Evolutionary conservation across 441 rosid genomes (phyloP), one percentile per base, ranked within the genome.

Genomic region (Hura crepitans): DNA sequence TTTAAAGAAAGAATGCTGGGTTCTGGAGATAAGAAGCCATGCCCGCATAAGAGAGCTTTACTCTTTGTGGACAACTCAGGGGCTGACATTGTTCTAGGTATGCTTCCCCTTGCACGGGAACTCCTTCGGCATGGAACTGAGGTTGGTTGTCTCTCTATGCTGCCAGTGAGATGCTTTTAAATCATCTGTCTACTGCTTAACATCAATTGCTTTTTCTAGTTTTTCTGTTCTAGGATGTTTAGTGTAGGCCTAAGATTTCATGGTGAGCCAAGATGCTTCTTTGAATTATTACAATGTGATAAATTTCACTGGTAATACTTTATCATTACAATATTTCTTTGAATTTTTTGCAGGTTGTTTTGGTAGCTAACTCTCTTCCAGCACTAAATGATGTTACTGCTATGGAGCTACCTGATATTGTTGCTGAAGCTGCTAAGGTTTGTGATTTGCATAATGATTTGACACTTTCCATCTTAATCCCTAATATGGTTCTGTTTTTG

Each of bases 351-450:
- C 81, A 95, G 99, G 99, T 95, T 76, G 97, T 95, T 79, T 81
- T 95, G 81, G 97, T 92, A 68, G 99, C 95, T 43, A 95, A 95
- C 78, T 92, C 99, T 55, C 97, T 89, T 75, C 98, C 98, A 81
- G 99, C 99, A 43, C 82, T 95, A 54, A 95, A 95, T 57, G 99
- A 95, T 62, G 87, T 89, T 59, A 95, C 99, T 37, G 96, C 98
- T 59, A 96, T 91, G 98, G 99, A 96, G 85, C 85, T 96, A 71
- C 99, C 98, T 55, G 98, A 88, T 69, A 96, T 96, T 71, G 90
- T 96, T 9, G 99, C 98, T 0, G 97, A 88, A 78, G 99, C 99
- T 78, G 97, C 99, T 42, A 96, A 96, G 98, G 99, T 95, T 75
- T 63, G 76, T 37, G 17, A 12, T 45, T 9, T 70, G 58, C 65